Conservation (phyloP, 1,284 basidiomycete genomes). For the Ustilago hordei region DNA sequence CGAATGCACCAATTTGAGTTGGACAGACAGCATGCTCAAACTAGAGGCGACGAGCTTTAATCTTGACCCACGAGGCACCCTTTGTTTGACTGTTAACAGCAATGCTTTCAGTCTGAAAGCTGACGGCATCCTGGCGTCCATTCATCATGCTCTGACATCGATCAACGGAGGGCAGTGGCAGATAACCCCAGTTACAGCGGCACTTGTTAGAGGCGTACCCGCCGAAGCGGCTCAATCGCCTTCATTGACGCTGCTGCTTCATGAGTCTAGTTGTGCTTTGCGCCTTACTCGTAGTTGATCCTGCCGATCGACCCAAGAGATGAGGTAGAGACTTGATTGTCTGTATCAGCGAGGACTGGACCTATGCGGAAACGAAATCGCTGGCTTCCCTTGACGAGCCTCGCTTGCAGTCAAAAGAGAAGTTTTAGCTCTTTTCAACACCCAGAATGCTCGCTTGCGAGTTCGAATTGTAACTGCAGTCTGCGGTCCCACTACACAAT, state of each 20-base stretch:
- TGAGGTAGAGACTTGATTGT: background rate
- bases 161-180: background rate
- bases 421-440: background rate
- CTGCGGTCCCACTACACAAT: background rate
- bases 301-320: background rate
- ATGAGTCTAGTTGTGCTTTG: background rate
- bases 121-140: background rate
- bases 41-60: background rate
- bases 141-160: background rate
- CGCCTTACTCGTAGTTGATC: background rate
- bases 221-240: no score
- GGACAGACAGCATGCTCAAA: background rate
- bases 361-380: slow-evolving; percentile 5
- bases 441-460: slow-evolving; percentile 10
- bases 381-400: slow-evolving; percentile 11
- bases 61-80: background rate
- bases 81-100: background rate
- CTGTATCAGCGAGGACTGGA: background rate
- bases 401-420: slow-evolving; percentile 10
- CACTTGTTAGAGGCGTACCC: background rate
- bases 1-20: background rate
- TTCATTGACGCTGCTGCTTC: background rate
- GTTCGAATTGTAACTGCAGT: slow-evolving; percentile 11
- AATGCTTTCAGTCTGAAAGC: background rate
- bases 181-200: background rate